These are phyloP conservation scores for Aspergillus arachidicola DNA, from an alignment of 2,329 filamentous ascomycete species.

Conservation along the genomic window DNA sequence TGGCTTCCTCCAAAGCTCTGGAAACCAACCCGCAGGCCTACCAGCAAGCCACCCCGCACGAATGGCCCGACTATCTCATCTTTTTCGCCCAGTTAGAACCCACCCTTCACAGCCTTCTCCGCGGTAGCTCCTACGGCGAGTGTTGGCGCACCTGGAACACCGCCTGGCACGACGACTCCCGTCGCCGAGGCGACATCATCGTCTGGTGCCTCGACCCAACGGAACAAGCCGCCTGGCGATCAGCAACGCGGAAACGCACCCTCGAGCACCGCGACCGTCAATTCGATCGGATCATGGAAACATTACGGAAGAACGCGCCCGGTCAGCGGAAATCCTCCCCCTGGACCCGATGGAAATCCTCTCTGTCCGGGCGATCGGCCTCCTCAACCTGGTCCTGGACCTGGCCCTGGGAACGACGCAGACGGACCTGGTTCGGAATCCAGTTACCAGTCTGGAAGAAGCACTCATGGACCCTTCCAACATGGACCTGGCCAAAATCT, in stretches of 20 bases:
- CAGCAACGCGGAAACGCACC: conserved; percentile 25
- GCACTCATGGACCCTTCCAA: conserved; percentile 10
- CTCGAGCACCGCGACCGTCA: conserved; percentile 32
- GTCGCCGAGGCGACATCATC: conserved; percentile 63
- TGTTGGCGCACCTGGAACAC: conserved; percentile 64
- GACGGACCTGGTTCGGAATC: conserved; percentile 16
- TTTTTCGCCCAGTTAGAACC: conserved; percentile 63
- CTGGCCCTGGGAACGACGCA: conserved; percentile 25
- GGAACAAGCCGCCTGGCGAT: conserved; percentile 41
- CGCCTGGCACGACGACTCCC: conserved; percentile 64
- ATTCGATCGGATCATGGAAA: conserved; percentile 40
- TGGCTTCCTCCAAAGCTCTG: conserved; percentile 6
- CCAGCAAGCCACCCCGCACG: conserved; percentile 26
- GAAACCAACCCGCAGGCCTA: conserved; percentile 5
- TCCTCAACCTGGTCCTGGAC: conserved; percentile 19
- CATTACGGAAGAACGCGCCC: conserved; percentile 29
- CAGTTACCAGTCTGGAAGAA: conserved; percentile 13
- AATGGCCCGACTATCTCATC: conserved; percentile 52
- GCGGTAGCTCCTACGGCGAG: conserved; percentile 54
- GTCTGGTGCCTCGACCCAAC: conserved; percentile 57
- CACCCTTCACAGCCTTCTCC: conserved; percentile 48
- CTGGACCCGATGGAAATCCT: conserved; percentile 13
- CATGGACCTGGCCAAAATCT: conserved; percentile 6
- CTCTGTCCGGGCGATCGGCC: conserved; percentile 5
- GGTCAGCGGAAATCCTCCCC: conserved; percentile 15